Conservation (phyloP, 2,329 filamentous ascomycete species). For the Arthrobotrys sinensis region DNA sequence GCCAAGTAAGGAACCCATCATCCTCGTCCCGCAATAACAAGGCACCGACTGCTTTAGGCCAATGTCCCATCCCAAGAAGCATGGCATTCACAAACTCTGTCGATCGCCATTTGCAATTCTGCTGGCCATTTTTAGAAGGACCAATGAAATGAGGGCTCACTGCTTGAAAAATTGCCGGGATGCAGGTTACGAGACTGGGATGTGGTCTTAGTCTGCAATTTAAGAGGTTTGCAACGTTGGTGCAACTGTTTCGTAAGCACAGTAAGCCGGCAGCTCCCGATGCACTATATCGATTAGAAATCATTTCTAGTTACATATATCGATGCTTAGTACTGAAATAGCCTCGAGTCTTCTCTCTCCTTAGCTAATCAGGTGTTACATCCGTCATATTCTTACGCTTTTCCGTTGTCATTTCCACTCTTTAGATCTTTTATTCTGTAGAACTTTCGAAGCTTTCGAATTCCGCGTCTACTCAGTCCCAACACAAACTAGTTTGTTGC, state of each 20-base stretch:
- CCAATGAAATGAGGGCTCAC: not conserved
- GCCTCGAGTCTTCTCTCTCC: no score
- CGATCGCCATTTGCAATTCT: slow-evolving; percentile 2
- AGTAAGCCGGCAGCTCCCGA: not conserved
- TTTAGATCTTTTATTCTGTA: no score
- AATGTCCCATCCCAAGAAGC: slow-evolving; percentile 1
- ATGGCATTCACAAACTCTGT: slow-evolving; percentile 12
- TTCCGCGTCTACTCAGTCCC: no score
- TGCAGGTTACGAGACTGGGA: not conserved
- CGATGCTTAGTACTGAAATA: not conserved
- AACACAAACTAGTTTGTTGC: slow-evolving; percentile 1
- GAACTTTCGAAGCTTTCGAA: no score
- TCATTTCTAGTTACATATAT: not conserved
- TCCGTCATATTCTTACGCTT: no score
- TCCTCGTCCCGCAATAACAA: not conserved
- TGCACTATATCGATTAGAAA: not conserved
- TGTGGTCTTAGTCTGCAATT: no score
- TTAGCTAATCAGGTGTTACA: no score
- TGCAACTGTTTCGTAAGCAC: not conserved
- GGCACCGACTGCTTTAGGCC: not conserved
- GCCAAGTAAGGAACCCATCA: no score
- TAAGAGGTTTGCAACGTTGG: not conserved
- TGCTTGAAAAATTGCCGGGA: not conserved
- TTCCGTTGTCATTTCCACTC: no score
- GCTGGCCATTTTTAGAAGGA: not conserved